Conservation (phyloP, 352 stramenopile genomes). For the Peronospora destructor region DNA sequence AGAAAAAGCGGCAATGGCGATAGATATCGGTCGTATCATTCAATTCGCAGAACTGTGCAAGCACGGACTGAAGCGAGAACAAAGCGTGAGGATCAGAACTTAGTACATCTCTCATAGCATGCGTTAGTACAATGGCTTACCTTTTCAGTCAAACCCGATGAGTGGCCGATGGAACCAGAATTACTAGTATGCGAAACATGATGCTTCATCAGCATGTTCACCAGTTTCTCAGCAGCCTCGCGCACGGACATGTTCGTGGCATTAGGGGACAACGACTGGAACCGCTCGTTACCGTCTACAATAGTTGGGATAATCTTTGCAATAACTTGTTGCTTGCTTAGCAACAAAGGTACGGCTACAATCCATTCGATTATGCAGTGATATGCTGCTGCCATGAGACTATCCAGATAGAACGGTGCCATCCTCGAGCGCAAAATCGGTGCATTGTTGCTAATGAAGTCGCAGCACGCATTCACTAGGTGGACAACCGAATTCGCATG, state of each 20-base stretch:
- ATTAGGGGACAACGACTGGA: slow-evolving; percentile 53
- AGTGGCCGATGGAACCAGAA: slow-evolving; percentile 34
- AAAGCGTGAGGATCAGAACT: slow-evolving; percentile 6
- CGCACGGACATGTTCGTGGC: slow-evolving; percentile 48
- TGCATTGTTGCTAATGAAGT: slow-evolving; percentile 78
- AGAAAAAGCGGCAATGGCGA: slow-evolving; percentile 71
- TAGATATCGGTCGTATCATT: slow-evolving; percentile 37
- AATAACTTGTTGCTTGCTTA: slow-evolving; percentile 71
- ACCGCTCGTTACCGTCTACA: slow-evolving; percentile 67
- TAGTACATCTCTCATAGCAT: not conserved
- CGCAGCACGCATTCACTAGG: slow-evolving; percentile 76
- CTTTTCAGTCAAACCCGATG: slow-evolving; percentile 53
- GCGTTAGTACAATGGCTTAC: slow-evolving; percentile 17
- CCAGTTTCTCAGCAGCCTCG: slow-evolving; percentile 67
- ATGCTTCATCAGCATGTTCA: slow-evolving; percentile 86
- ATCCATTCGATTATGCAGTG: slow-evolving; percentile 84
- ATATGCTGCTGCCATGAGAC: slow-evolving; percentile 73
- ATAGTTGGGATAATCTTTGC: slow-evolving; percentile 76
- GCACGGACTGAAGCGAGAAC: slow-evolving; percentile 32
- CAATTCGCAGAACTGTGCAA: slow-evolving; percentile 50
- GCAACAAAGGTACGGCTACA: slow-evolving; percentile 57
- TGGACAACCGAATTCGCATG: slow-evolving; percentile 73
- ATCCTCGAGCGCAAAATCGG: slow-evolving; percentile 64
- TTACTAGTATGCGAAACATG: slow-evolving; percentile 60
- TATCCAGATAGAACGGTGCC: slow-evolving; percentile 76